Base-by-base conservation (phyloP, 805 yeast genomes). In the Yarrowia yakushimensis region DNA sequence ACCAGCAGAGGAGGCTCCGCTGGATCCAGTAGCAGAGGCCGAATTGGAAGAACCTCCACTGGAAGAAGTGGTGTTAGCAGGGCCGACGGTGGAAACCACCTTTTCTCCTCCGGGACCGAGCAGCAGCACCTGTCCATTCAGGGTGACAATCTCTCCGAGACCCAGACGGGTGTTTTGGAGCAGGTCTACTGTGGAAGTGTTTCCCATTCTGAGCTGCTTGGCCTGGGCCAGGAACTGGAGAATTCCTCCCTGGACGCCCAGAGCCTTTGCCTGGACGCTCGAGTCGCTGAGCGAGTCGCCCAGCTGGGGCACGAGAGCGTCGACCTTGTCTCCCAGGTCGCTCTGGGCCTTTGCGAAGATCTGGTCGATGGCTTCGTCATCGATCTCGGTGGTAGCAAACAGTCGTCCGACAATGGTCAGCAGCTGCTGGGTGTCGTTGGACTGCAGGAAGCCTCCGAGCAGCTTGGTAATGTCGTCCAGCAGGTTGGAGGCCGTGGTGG, bases 151-250 rank as follows among this genome's bases (percentile, higher is more conserved):
- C 17, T 23, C 46, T 12, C 43, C 52, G 8, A 55, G 48, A 9
- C 61, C 61, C n/a, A 55, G 61, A 20, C n/a, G n/a, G 13, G 61
- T 55, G 39, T 39, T 41, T 22, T 27, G 8, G 39, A 41, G 7
- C 48, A 39, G 8, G n/a, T 55, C 48, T 4, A 55, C 48, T 9
- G 46, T 41, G 2, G 61, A 39, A 3, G 48, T 39, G 37, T 55
- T 55, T 18, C 61, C 61, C 48, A 55, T 39, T 28, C 46, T 13
- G 27, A 55, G 61, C 10, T 13, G 28, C 6, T 20, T 20, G 11
- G 61, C 61, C 37, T 55, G 36, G 39, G 46, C 48, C 37, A 55
- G n/a, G 13, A 55, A 55, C 61, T 55, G 61, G 28, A 28, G 39
- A 23, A 55, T 39, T 8, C 61, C 61, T 11, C 39, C 48, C 48